phyloP scores from a whole-genome alignment of 371 early-diverging fungal genomes.

The Pancytospora philotis region DNA sequence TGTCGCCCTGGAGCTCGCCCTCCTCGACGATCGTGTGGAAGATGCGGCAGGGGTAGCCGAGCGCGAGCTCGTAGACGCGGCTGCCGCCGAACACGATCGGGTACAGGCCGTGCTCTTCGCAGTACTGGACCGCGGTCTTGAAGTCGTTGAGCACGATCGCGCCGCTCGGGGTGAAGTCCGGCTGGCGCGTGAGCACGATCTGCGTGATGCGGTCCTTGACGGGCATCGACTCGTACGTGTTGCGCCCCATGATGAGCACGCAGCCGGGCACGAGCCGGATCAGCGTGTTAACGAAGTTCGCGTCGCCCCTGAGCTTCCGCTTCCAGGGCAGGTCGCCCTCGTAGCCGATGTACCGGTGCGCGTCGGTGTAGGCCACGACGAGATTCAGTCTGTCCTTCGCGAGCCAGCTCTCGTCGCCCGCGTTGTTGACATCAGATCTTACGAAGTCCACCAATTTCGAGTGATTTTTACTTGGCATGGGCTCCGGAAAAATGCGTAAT shows the following conservation, averaged over 20 bases:
- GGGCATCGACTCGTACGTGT: conserved; percentile 23
- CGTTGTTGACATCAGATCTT: not conserved
- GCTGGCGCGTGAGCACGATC: conserved; percentile 18
- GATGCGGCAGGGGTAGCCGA: conserved; percentile 3
- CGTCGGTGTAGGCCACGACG: conserved; percentile 27
- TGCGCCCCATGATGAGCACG: conserved; percentile 26
- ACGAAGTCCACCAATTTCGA: too few species aligned
- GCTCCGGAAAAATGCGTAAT: too few species aligned
- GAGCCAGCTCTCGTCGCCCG: not conserved
- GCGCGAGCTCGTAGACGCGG: conserved; percentile 21
- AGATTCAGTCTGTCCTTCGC: conserved; percentile 17
- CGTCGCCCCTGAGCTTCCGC: conserved; percentile 25
- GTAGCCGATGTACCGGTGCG: conserved; percentile 20
- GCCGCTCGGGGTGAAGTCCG: not conserved
- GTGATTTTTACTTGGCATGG: too few species aligned
- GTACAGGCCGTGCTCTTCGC: conserved; percentile 4
- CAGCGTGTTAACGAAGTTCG: conserved; percentile 12
- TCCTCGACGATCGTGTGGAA: conserved; percentile 29
- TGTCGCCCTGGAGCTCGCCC: conserved; percentile 14
- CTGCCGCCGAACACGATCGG: conserved; percentile 22
- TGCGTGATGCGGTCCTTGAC: not conserved
- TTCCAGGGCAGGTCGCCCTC: conserved; percentile 26
- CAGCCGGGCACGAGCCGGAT: conserved; percentile 1
- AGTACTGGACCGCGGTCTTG: conserved; percentile 9
- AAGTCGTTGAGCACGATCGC: conserved; percentile 1